Base-by-base conservation (phyloP, 768 basidiomycete genomes). In the Russula dissimulans region DNA sequence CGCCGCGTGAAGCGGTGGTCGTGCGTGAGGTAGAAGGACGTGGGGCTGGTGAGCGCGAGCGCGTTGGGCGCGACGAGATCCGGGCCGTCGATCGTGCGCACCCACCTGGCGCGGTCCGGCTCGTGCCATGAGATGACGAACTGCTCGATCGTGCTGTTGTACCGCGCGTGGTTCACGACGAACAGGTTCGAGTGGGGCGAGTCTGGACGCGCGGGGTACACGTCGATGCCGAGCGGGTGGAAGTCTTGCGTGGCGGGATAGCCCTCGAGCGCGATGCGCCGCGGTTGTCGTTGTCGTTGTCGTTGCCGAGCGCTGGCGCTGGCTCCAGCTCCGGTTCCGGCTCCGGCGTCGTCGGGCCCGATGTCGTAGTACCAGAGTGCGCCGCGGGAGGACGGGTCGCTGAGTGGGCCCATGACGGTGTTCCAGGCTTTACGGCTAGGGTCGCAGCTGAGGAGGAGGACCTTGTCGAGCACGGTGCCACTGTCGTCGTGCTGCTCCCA, bases 391-490 rank as follows among this genome's bases (percentile, higher is more conserved):
- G 71, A 66, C 1, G 87, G 85, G 65, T 87, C 71, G 0, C 62
- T 69, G 51, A 90, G 68, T 6, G 88, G 87, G 0, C 88, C 88
- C 82, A 86, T 83, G 48, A 82, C 87, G 7, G 87, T 88, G 68
- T 90, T 90, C 88, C 88, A 90, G 31, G 75, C 69, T 62, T 77
- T 77, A 71, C 76, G 77, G 53, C 70, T 74, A 2, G 80, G 74
- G 67, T 86, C 84, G 63, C 84, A 86, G 29, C 71, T 71, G 29
- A 75, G 51, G 1, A 79, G 67, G 7, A 87, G 70, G 31, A 75
- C 72, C 54, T 80, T 79, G 56, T 78, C 69, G n/a, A 71, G 63
- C 32, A 78, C 67, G 5, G 69, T 68, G 26, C 76, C 79, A 6
- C 68, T 48, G 4, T 61, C 64, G 62, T 79, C 77, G 52, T 72